phyloP scores from a whole-genome alignment of 2,329 filamentous ascomycete genomes.

The Davidsoniella eucalypti region DNA sequence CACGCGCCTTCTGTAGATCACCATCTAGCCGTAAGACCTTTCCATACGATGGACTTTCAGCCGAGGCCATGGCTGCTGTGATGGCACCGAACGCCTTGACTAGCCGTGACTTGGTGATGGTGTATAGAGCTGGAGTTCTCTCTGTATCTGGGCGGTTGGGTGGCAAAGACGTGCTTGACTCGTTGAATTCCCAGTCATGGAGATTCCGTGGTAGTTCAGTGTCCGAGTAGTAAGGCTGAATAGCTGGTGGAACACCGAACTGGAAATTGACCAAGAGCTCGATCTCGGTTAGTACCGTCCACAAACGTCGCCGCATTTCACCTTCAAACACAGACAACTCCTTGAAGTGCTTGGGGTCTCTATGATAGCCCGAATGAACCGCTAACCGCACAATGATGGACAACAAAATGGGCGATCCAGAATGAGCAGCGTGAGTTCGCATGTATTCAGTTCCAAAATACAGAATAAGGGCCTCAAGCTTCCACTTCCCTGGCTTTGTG shows the following conservation, averaged over 20 bases:
- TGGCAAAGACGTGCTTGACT: conserved; percentile 26
- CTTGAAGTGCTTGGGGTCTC: conserved; percentile 34
- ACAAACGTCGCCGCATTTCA: conserved; percentile 39
- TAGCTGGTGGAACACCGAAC: conserved; percentile 34
- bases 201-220: conserved; percentile 30
- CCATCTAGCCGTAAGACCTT: conserved; percentile 22
- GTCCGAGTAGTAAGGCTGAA: conserved; percentile 31
- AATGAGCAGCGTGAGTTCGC: conserved; percentile 15
- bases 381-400: conserved; percentile 22
- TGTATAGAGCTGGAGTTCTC: conserved; percentile 27
- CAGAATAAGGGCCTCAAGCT: conserved; percentile 16
- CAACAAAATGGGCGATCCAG: conserved; percentile 18
- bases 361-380: conserved; percentile 41
- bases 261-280: conserved; percentile 35
- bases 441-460: conserved; percentile 19
- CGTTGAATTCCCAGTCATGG: conserved; percentile 35
- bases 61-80: conserved; percentile 13
- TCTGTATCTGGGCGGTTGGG: conserved; percentile 26
- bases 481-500: conserved; percentile 18
- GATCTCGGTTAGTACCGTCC: conserved; percentile 39
- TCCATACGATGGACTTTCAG: conserved; percentile 20
- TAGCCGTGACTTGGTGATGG: conserved; percentile 19
- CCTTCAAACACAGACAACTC: conserved; percentile 30
- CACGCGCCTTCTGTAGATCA: conserved; percentile 23
- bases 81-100: conserved; percentile 16